These are phyloP conservation scores for Venturia pyrina DNA, from an alignment of 2,329 filamentous ascomycete species.

Conservation along the genomic window DNA sequence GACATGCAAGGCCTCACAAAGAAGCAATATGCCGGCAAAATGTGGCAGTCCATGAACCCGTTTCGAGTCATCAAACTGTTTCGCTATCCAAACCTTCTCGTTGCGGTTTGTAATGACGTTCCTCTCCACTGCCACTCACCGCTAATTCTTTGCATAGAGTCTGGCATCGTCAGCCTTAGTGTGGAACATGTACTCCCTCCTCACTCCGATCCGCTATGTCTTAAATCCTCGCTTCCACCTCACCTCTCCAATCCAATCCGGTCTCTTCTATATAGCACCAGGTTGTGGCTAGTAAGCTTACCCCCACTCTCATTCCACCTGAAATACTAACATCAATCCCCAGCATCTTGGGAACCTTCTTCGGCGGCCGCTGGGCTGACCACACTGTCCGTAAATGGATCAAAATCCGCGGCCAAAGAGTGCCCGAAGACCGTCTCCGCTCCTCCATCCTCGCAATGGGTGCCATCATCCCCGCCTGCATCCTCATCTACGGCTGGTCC, in stretches of 20 bases:
- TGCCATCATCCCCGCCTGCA: conserved; percentile 48
- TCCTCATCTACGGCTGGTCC: conserved; percentile 61
- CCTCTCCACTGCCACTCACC: neutral
- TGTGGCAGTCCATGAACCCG: conserved; percentile 58
- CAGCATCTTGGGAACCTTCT: conserved; percentile 51
- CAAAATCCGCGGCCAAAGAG: conserved; percentile 46
- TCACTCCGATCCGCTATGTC: conserved; percentile 62
- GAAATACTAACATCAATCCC: neutral
- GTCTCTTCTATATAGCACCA: conserved; percentile 65
- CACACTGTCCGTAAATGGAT: conserved; percentile 56
- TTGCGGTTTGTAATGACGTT: conserved; percentile 33
- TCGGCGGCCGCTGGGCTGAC: conserved; percentile 65
- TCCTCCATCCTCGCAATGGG: conserved; percentile 44
- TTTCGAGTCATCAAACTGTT: conserved; percentile 54
- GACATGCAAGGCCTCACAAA: conserved; percentile 49
- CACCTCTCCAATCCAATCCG: conserved; percentile 54
- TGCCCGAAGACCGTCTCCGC: conserved; percentile 60
- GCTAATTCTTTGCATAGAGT: conserved; percentile 22
- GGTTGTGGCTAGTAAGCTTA: conserved; percentile 50
- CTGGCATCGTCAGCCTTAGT: conserved; percentile 54
- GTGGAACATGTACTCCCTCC: conserved; percentile 65
- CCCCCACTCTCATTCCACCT: neutral
- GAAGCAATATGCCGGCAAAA: conserved; percentile 39
- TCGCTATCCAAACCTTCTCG: conserved; percentile 57
- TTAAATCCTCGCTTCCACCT: conserved; percentile 65